Base-by-base conservation (phyloP, 2,329 filamentous ascomycete species). In the Amauroascus niger region DNA sequence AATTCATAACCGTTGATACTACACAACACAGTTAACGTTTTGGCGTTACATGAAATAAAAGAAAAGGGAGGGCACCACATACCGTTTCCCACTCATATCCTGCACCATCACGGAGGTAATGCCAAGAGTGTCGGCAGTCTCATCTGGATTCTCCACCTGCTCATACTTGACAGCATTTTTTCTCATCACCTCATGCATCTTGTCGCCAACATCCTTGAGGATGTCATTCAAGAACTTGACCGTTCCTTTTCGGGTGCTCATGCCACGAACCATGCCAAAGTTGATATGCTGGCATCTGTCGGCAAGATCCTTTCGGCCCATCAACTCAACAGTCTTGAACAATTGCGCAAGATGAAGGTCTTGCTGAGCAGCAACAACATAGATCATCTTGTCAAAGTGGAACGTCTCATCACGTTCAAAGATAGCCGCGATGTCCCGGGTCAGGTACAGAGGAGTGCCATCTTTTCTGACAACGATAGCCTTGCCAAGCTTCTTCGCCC, bases 171-270 rank as follows among this genome's bases (percentile, higher is more conserved):
- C 77, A 63, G 86, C 79, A 69, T 97, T 97, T 74, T 85, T 86
- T 71, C 76, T 82, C 93, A 98, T 98, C 49, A 94, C 88, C 57
- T 95, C 88, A 76, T 97, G 91, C 93, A 98, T 98, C 72, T 90
- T 88, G 53, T 96, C 91, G 63, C 82, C 84, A 6, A 94, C 88
- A 62, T 90, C 86, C 39, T 79, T 77, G 54, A 90, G 76, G 61
- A 89, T 88, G 61, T 87, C 83, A 62, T 84, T 76, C 58, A 82
- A 67, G 73, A 87, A 88, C 69, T 86, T 86, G 62, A 88, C 86
- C 0, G 84, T 88, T 57, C 80, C 80, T 67, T 81, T 82, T 59
- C 80, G 75, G 7, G 80, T 82, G 59, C 75, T 78, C 79, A 84
- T 83, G 39, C 80, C 81, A 53, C 79, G 74, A 54, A 83, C 80